These are phyloP conservation scores for Solanum chiquidenum DNA, from an alignment of 257 asterid species.

Conservation along the genomic window DNA sequence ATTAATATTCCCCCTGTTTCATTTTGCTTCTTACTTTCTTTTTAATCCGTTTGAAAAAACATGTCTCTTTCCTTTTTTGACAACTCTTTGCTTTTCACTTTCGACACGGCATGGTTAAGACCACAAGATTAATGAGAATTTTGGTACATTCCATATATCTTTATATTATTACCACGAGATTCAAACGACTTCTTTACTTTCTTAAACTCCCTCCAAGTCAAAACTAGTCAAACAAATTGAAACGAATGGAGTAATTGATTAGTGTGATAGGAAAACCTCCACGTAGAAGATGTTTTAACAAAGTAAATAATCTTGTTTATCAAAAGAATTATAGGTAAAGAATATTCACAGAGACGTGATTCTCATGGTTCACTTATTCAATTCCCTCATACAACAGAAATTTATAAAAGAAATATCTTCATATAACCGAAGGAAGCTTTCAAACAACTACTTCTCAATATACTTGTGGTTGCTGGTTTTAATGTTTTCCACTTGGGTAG, in stretches of 20 bases:
- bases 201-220: background rate
- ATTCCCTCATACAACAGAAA: background rate
- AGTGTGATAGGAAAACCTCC: background rate
- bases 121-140: background rate
- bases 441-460: background rate
- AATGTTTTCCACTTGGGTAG: background rate
- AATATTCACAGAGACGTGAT: background rate
- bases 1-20: background rate
- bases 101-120: background rate
- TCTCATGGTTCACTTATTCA: background rate
- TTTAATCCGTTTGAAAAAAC: background rate
- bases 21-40: background rate
- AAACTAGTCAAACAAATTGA: background rate
- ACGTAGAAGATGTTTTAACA: background rate
- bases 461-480: background rate
- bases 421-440: background rate
- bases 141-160: background rate
- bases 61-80: background rate
- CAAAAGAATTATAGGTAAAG: background rate
- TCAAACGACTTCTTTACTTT: background rate
- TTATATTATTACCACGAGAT: background rate
- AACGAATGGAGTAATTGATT: background rate
- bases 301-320: background rate
- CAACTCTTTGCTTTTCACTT: background rate
- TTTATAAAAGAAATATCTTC: background rate